Percentiles rank a stretch among this genome's conserved stretches.
These are phyloP conservation scores for Rhypophila decipiens DNA, from an alignment of 495 filamentous ascomycete species.

Conservation along the genomic window DNA sequence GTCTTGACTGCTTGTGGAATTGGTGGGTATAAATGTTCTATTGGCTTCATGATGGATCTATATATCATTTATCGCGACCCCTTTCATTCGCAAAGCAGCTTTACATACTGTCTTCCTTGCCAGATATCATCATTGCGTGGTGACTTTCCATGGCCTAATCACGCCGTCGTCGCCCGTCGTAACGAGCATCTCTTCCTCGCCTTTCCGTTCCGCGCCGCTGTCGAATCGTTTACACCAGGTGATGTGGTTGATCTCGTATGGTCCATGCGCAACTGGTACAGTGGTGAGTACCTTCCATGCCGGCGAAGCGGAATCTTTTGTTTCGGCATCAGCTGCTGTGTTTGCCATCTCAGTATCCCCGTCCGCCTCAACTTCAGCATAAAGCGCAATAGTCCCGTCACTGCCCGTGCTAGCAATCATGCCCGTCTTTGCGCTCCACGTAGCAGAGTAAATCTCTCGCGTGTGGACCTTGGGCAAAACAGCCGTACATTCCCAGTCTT, in stretches of 20 bases:
- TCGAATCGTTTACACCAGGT: constrained; percentile 67
- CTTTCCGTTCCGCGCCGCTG: constrained; percentile 36
- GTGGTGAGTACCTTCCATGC: constrained; percentile 62
- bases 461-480: constrained; percentile 68
- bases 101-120: too few species aligned
- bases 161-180: constrained; percentile 77
- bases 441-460: constrained; percentile 70
- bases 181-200: constrained; percentile 66
- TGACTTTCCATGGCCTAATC: constrained; percentile 61
- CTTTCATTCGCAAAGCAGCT: too few species aligned
- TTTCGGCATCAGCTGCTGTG: constrained; percentile 1
- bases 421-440: constrained; percentile 72
- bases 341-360: constrained; percentile 30
- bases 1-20: too few species aligned
- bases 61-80: too few species aligned
- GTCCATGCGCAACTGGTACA: constrained; percentile 68
- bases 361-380: constrained; percentile 47
- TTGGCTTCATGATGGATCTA: too few species aligned
- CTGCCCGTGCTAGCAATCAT: constrained; percentile 76
- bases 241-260: constrained; percentile 89
- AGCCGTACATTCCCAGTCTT: constrained; percentile 72
- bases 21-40: too few species aligned
- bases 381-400: constrained; percentile 78
- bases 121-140: constrained; percentile 5
- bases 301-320: constrained; percentile 30